Base-by-base conservation (phyloP, 2,329 filamentous ascomycete genomes). In the Sporothrix humicola region DNA sequence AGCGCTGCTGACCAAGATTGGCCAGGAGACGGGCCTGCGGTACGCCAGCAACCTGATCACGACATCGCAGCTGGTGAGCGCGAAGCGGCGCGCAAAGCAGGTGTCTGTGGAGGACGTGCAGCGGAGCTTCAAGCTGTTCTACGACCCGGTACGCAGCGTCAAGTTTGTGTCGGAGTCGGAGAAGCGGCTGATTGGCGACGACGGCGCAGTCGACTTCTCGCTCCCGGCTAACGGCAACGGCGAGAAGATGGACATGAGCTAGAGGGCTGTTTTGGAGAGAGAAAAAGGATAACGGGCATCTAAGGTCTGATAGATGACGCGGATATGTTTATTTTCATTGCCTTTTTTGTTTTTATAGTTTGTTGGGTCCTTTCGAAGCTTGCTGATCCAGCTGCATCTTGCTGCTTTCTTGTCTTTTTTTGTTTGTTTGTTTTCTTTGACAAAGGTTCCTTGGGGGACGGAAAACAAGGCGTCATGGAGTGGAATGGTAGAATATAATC, bases 11-110 rank as follows among this genome's bases (percentile, higher is more conserved):
- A 97, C 96, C 75, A 98, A 98, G 86, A 97, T 98, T 78, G 96
- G 95, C 44, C 89, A 95, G 79, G 96, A 99, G 82, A 91, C 94
- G 1, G 95, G 95, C 31, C 87, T 99, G 69, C 89, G 96, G 78
- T 99, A 99, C 81, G 95, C 95, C n/a, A 97, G 94, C 85, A 98
- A 99, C 81, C 90, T 99, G 73, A 98, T 99, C 83, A 97, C 93
- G 26, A 98, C 96, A 1, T 96, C 94, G 5, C 92, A 97, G 82
- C 88, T 99, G 61, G 88, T 98, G 69, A 90, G 90, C 75, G 90
- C 93, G 79, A 98, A 98, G 87, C 90, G 95, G 77, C 92, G 91
- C 79, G 91, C 92, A 17, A 93, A 93, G 82, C 91, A 95, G 79
- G 93, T 99, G 66, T 89, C 88, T 73, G 88, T 97, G 73, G 90